These are phyloP conservation scores for Stropharia rugosoannulata DNA, from an alignment of 768 basidiomycete species.

Conservation along the genomic window DNA sequence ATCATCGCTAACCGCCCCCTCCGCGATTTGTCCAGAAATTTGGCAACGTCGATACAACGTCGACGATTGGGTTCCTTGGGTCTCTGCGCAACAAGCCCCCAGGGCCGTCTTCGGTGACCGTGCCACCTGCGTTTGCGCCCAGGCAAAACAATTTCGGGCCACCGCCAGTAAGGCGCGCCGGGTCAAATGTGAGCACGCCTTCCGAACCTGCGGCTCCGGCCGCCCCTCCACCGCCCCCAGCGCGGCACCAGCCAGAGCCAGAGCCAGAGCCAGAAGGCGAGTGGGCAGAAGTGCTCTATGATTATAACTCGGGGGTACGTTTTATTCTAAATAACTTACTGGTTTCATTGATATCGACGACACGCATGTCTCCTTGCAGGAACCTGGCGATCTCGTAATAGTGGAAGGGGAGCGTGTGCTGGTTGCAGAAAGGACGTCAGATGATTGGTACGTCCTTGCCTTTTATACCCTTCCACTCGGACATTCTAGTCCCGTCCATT, in stretches of 20 bases:
- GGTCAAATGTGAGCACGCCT: slow-evolving; percentile 22
- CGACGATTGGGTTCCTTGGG: slow-evolving; percentile 43
- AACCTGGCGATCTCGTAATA: slow-evolving; percentile 65
- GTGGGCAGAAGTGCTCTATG: slow-evolving; percentile 80
- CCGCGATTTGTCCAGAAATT: slow-evolving; percentile 42
- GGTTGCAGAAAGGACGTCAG: slow-evolving; percentile 64
- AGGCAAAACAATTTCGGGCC: slow-evolving; percentile 49
- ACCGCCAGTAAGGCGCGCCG: slow-evolving; percentile 42
- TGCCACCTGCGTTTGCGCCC: slow-evolving; percentile 38
- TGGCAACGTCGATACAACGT: slow-evolving; percentile 58
- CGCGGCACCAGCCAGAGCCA: slow-evolving; percentile 23
- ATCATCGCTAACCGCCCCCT: slow-evolving; percentile 5
- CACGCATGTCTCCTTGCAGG: slow-evolving; percentile 37
- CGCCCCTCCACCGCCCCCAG: slow-evolving; percentile 26
- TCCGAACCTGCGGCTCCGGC: slow-evolving; percentile 21
- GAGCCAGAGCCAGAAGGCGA: slow-evolving; percentile 45
- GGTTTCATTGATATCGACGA: neutral
- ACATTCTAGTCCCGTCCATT: slow-evolving; percentile 2
- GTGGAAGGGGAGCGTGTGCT: slow-evolving; percentile 57
- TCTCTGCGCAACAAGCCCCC: slow-evolving; percentile 42
- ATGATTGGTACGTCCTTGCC: slow-evolving; percentile 58
- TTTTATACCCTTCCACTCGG: slow-evolving; percentile 10
- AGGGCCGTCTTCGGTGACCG: slow-evolving; percentile 30
- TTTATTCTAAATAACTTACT: neutral
- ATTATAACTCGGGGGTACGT: slow-evolving; percentile 63